These are phyloP conservation scores for Chytridium lagenaria DNA, from an alignment of 371 early-diverging fungal genomes.

Conservation along the genomic window DNA sequence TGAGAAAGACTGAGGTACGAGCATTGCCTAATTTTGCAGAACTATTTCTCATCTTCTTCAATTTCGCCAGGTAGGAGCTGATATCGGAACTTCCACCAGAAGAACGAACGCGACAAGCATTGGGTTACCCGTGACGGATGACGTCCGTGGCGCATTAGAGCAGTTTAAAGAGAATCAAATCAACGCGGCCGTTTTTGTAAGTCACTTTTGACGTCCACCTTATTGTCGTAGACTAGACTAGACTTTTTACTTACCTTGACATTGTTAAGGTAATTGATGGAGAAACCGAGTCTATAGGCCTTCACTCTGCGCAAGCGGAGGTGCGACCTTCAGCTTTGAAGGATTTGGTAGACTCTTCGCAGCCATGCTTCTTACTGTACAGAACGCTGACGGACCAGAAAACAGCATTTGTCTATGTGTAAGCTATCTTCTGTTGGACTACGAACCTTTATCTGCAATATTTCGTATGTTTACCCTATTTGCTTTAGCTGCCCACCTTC, in stretches of 20 bases:
- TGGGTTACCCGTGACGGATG: conserved; percentile 52
- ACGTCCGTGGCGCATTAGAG: conserved; percentile 62
- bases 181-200: conserved; percentile 74
- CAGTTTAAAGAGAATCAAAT: conserved; percentile 60
- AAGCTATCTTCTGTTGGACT: background rate
- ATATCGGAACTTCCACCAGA: conserved; percentile 43
- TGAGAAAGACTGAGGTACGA: background rate
- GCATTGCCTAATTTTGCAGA: background rate
- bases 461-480: conserved; percentile 1
- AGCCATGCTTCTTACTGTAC: conserved; percentile 76
- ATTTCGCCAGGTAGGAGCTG: conserved; percentile 59
- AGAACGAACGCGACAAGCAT: conserved; percentile 67
- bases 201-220: conserved; percentile 12
- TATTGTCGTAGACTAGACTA: background rate
- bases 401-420: conserved; percentile 8
- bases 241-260: background rate
- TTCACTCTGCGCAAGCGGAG: conserved; percentile 51
- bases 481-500: conserved; percentile 69
- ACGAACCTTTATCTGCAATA: conserved; percentile 47
- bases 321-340: conserved; percentile 54
- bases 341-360: conserved; percentile 55
- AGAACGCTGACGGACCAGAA: conserved; percentile 56
- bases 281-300: conserved; percentile 63
- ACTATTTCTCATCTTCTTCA: conserved; percentile 54
- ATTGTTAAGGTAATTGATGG: conserved; percentile 39